Evolutionary conservation across 225 moss, liverwort and hornwort genomes (phyloP), one percentile per base, ranked within the genome.

Genomic region (Thuidium tamariscinum): DNA sequence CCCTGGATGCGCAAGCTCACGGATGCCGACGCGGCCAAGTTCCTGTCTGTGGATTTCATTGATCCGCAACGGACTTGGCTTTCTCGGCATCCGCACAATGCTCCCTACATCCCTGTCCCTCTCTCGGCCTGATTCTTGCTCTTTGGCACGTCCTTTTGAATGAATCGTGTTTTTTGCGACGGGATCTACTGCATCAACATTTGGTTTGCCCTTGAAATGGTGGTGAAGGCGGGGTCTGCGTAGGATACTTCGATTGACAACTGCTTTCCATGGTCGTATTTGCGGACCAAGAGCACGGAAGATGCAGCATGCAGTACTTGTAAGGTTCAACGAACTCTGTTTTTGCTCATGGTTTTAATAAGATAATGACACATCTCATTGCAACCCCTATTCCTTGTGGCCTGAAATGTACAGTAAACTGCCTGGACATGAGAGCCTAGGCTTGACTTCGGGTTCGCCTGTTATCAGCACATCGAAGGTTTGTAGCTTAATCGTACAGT

Each of bases 1-100:
- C 93, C 94, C 51, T 98, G 98, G 98, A 79, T 77, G 83, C 89
- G 90, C 77, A 88, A 29, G 67, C 88, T 97, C 76, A 79, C 84
- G 52, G 90, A 94, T 63, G 88, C 83, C 7, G 92, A 96, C 76
- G 97, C 95, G 60, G 85, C 86, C 10, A 93, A 89, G 65, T 96
- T 90, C 60, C 59, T 97, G 32, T 94, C 94, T 20, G 85, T 93
- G 22, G 89, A 86, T 75, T 98, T 98, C 68, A 87, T 98, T 37
- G 98, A 98, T 85, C 90, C 94, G 39, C 94, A 95, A n/a, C 88
- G 82, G 25, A 90, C 90, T 77, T 98, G 98, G 98, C 86, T 98
- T 39, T 81, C 90, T 15, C 87, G 89, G 18, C 86, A 82, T 82
- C 79, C 89, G 15, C 65, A 36, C 41, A 87, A 86, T 22, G 89